Evolutionary conservation across 2,329 filamentous ascomycete species (phyloP), one percentile per base, ranked within the genome.

Genomic region (Fusarium annulatum): DNA sequence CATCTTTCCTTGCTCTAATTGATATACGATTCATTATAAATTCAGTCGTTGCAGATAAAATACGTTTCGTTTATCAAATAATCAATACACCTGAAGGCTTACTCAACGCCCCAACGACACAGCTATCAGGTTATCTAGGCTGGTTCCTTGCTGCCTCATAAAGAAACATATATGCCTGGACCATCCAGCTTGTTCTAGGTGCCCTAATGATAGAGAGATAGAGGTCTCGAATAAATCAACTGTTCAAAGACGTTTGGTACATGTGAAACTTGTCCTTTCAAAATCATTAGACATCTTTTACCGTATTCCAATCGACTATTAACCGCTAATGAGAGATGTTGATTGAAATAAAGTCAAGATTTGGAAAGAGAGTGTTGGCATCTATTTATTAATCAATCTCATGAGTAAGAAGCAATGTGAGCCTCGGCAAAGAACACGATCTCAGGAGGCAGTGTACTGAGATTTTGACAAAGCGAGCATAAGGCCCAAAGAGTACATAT

Each of bases 361-460:
- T 23, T 23, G 23, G 23, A 3, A 53, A n/a, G 3, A 34, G 16
- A 19, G 11, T 14, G 8, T 4, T 2, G 16, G 8, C 6, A 19
- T 3, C 6, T 34, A 34, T 34, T 34, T 1, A 30, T 30, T 19
- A 23, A 9, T 23, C 11, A 23, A 34, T 14, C 2, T 34, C n/a
- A 51, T 23, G 30, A 51, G 48, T 51, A 34, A 51, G 9, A 34
- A 34, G 30, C 34, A 52, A 42, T 23, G n/a, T 34, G 34, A 26
- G 34, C 46, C 57, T 55, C 46, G 57, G 57, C 34, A 55, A 61
- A 41, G 9, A 19, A 15, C 21, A 36, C 19, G 14, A 53, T n/a
- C 21, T 42, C n/a, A 39, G 18, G 15, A 34, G n/a, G 21, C 33
- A 14, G 21, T 8, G 18, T 2, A 58, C 33, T 36, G 16, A 58